A percentile compares a stretch with the other conserved stretches of the same genome.
These are phyloP conservation scores for Neonectria coccinea DNA, from an alignment of 2,329 filamentous ascomycete species.

Conservation along the genomic window DNA sequence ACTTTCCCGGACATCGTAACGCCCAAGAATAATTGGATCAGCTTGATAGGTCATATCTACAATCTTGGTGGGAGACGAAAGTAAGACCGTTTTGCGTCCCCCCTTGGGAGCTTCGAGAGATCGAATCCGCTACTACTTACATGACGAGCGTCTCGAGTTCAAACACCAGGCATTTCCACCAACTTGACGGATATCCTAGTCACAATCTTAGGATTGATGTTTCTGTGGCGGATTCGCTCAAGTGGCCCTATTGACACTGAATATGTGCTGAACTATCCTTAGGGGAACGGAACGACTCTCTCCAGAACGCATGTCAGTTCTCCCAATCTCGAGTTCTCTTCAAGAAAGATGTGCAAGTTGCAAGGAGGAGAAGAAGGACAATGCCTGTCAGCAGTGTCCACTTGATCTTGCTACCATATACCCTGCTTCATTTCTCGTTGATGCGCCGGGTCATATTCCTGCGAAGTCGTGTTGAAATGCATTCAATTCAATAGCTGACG, in stretches of 20 bases:
- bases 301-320: neutral
- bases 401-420: too few species aligned
- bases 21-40: constrained; percentile 15
- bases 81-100: constrained; percentile 36
- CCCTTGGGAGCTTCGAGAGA: neutral
- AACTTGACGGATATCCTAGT: neutral
- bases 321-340: neutral
- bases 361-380: neutral
- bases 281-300: neutral
- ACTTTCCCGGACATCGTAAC: constrained; percentile 29
- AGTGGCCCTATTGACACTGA: neutral
- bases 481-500: neutral
- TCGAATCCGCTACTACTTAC: neutral
- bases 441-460: neutral
- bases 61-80: constrained; percentile 31
- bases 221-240: neutral
- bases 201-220: neutral
- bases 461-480: neutral
- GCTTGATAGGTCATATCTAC: constrained; percentile 8
- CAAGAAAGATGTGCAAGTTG: neutral
- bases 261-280: neutral
- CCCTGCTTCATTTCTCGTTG: neutral
- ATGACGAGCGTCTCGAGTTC: neutral
- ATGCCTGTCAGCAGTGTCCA: neutral
- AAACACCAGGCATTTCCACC: neutral